Percentiles rank a stretch among this genome's conserved stretches.
phyloP scores from a whole-genome alignment of 176 grass and related monocot genomes.

The Oryza officinalis region DNA sequence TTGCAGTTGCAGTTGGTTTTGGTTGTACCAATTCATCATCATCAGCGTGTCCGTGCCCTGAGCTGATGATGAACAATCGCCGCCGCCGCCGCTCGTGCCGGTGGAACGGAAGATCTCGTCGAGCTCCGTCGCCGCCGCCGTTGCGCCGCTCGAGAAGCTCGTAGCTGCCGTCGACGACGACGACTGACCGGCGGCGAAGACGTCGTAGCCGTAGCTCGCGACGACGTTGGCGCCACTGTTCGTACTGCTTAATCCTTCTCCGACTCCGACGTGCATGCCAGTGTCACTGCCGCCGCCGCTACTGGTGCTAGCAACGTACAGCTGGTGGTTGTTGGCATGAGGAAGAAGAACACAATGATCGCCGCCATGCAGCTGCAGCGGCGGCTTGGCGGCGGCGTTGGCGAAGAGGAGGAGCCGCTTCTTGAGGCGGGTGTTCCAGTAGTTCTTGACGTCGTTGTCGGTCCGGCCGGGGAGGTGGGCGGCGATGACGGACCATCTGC shows the following conservation, averaged over 20 bases:
- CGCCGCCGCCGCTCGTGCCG: neutral
- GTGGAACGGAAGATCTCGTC: slow-evolving; percentile 35
- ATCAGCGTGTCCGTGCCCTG: neutral
- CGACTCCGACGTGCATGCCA: neutral
- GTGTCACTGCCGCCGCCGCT: too few relatives aligned
- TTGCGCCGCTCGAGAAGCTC: neutral
- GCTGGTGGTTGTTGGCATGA: neutral
- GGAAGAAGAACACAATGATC: neutral
- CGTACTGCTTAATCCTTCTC: neutral
- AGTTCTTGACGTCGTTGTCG: slow-evolving; percentile 49
- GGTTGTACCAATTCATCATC: slow-evolving; percentile 5
- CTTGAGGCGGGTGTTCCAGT: slow-evolving; percentile 52
- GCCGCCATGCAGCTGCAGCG: neutral
- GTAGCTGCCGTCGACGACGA: too few relatives aligned
- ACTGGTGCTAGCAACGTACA: neutral
- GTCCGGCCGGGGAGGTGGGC: slow-evolving; percentile 39
- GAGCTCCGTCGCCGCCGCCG: neutral
- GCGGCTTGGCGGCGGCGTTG: neutral
- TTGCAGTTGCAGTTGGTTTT: neutral
- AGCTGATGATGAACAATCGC: neutral
- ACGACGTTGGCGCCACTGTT: neutral
- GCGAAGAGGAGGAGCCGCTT: neutral
- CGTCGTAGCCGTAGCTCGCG: neutral
- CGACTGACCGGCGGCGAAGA: neutral
- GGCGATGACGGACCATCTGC: slow-evolving; percentile 54